Percentiles rank a stretch among this genome's conserved stretches.
Conservation (phyloP, 305 asterid genomes). For the Fraxinus xanthoxyloides region DNA sequence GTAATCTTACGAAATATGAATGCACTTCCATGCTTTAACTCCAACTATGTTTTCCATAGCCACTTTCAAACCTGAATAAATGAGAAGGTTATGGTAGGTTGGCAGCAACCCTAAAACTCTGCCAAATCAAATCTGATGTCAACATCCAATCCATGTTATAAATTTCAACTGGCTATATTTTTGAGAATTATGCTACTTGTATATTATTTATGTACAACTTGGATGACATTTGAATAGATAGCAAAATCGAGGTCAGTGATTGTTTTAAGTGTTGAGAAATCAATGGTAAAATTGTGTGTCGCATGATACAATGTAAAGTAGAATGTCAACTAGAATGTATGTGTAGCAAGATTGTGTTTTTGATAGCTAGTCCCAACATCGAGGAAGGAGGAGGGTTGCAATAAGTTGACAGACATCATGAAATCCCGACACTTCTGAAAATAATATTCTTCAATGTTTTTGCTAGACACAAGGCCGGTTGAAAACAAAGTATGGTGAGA, state of each 20-base stretch:
- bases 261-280: not conserved
- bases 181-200: not conserved
- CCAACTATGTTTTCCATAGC: not conserved
- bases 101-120: not conserved
- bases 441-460: not conserved
- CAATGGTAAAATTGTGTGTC: not conserved
- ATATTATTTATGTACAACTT: not conserved
- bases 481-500: not conserved
- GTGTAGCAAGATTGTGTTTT: not conserved
- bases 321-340: not conserved
- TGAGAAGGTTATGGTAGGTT: not conserved
- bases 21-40: not conserved
- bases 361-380: not conserved
- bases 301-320: not conserved
- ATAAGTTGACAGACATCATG: not conserved
- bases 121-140: not conserved
- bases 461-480: not conserved
- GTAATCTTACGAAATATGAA: not conserved
- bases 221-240: not conserved
- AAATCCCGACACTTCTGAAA: not conserved
- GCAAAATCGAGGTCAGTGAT: not conserved
- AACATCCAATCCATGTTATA: not conserved
- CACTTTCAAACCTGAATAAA: not conserved
- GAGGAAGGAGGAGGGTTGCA: not conserved
- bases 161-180: not conserved